Conservation (phyloP, 306 rosid species). For the Pyrus bretschneideri region DNA sequence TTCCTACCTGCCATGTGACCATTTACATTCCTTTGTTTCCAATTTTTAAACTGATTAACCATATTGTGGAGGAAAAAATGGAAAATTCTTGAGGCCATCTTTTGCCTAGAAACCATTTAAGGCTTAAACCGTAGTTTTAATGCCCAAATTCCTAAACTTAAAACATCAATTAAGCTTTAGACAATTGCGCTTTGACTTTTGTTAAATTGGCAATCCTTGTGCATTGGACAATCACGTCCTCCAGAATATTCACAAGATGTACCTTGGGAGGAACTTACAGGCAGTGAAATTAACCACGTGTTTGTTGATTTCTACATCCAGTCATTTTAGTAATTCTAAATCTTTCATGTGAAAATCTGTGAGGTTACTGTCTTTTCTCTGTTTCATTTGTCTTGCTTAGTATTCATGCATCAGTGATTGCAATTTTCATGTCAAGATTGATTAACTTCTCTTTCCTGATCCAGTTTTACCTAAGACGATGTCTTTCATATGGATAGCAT, state of each 20-base stretch:
- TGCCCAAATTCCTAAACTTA: background rate
- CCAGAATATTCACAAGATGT: background rate
- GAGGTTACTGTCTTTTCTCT: background rate
- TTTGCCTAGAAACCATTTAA: background rate
- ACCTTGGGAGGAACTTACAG: background rate
- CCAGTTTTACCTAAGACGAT: conserved; percentile 1
- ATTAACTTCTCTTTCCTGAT: background rate
- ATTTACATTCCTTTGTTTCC: too few relatives aligned
- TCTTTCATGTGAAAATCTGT: background rate
- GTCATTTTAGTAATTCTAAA: background rate
- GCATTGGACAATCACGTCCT: background rate
- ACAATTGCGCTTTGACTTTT: background rate
- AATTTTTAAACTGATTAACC: too few relatives aligned
- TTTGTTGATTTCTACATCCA: background rate
- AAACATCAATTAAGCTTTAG: background rate
- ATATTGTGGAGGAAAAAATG: too few relatives aligned
- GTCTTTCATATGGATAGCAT: conserved; percentile 1
- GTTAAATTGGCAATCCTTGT: background rate
- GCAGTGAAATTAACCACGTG: background rate
- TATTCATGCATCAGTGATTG: background rate
- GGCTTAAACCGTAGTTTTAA: background rate
- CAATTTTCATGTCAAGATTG: background rate
- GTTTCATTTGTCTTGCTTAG: background rate
- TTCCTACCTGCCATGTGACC: too few relatives aligned
- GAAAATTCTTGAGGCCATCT: background rate